Base-by-base conservation (phyloP, 345 rosid species). In the Aegle marmelos region DNA sequence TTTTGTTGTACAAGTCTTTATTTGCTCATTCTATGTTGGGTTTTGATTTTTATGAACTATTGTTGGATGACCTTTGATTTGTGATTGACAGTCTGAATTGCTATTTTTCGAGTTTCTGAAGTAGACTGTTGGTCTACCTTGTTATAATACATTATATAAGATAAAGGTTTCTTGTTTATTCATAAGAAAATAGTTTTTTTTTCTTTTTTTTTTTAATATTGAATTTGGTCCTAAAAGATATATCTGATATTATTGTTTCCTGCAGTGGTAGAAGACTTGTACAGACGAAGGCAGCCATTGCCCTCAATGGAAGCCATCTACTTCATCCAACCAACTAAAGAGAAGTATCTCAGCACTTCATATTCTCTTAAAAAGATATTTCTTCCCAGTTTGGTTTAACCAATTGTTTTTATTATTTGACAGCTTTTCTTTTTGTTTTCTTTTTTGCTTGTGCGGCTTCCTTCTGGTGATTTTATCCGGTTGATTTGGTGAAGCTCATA, bases 241-340 rank as follows among this genome's bases (percentile, higher is more conserved):
- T 34, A 36, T 39, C 41, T 68, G 4, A 76, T 80, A 67, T 80
- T 53, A 4, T 73, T 72, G 75, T 86, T 68, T 76, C 48, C 21
- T 84, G 78, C 90, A 97, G 99, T 94, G 96, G 99, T 94, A 65
- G 99, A 97, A 87, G 97, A 97, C 84, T 89, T 97, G 68, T 87
- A 86, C 85, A 90, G 89, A 81, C 84, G 98, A 82, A 90, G 98
- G 83, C 98, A 94, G 82, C 98, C 98, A 28, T 82, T 94, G 76
- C 97, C 99, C 65, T 89, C 98, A 77, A 89, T 91, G 98, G 98
- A 97, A 87, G 99, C 97, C 7, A 90, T 97, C 85, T 94, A 97
- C 86, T 97, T 97, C 75, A 91, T 97, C 82, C 98, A 94, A 78
- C 98, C 99, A 68, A 85, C 95, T 56, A 93, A 93, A 87, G 99